These are phyloP conservation scores for Tanacetum coccineum DNA, from an alignment of 129 eudicot species.

Conservation along the genomic window DNA sequence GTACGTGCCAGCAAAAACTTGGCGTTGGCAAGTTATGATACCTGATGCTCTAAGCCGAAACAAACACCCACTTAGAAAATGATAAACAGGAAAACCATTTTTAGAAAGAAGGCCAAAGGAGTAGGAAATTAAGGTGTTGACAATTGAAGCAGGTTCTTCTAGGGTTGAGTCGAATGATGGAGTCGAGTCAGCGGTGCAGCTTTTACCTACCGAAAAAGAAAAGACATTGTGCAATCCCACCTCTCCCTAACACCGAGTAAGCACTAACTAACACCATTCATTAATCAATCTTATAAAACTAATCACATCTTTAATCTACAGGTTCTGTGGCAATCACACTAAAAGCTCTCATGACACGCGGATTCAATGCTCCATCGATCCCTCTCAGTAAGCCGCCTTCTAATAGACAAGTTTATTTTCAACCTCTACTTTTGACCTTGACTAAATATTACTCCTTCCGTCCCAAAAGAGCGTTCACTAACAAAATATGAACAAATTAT, in stretches of 20 bases:
- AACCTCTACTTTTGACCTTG: too few species aligned
- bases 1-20: too few species aligned
- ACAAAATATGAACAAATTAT: too few species aligned
- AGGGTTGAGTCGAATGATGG: constrained; percentile 31
- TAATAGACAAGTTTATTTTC: too few species aligned
- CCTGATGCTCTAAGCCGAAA: too few species aligned
- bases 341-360: constrained; percentile 53
- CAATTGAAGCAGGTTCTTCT: background rate
- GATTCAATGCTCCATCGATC: constrained; percentile 84
- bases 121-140: too few species aligned
- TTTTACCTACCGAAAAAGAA: constrained; percentile 87
- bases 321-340: constrained; percentile 91
- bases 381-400: constrained; percentile 98
- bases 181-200: constrained; percentile 34
- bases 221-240: constrained; percentile 65
- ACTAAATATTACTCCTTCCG: too few species aligned
- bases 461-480: too few species aligned
- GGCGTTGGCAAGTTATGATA: too few species aligned
- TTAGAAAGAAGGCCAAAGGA: too few species aligned
- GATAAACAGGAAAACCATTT: too few species aligned
- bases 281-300: background rate
- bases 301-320: constrained; percentile 18
- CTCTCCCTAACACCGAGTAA: constrained; percentile 48
- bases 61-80: too few species aligned
- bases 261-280: background rate